Base-by-base conservation (phyloP, 345 rosid species). In the Conringia planisiliqua region DNA sequence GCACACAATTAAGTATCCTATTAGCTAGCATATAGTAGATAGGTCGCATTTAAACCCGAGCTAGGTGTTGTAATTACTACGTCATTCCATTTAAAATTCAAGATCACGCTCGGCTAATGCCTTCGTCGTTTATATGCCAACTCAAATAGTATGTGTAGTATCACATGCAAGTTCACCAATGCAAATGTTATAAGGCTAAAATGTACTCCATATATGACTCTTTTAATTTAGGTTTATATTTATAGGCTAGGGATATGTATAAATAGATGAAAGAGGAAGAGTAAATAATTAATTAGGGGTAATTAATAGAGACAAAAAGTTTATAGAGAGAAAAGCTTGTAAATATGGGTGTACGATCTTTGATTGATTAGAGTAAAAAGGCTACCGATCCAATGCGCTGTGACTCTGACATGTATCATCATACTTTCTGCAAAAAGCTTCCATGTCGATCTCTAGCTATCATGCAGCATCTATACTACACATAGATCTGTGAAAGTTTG, bases 331-430 rank as follows among this genome's bases (percentile, higher is more conserved):
- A 65, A 66, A 56, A 55, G 13, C 4, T 10, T 33, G 6, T n/a
- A 43, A 52, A 74, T 44, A 65, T 32, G 46, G n/a, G n/a, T 30
- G 70, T 68, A 76, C 64, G 50, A 69, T 61, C 9, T 24, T 66
- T 68, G 70, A 55, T 76, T 76, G 75, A 63, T 70, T 54, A 26
- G 46, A 40, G 52, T 50, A 12, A 76, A 71, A 63, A 69, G 71
- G 80, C 75, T 76, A 70, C 75, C 64, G 80, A 76, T 76, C 80
- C 80, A 63, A 76, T 76, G 75, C 61, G 56, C 71, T 76, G 71
- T 46, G 51, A 17, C 74, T 29, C 70, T 74, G 78, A 36, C 54
- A 5, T 66, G 3, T 69, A 17, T 76, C 75, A 70, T 76, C 54
- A 76, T 48, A 70, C 75, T 70, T 76, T 76, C 80, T 76, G 80